These are phyloP conservation scores for Sphagnurus paluster DNA, from an alignment of 1,284 basidiomycete genomes.

Conservation along the genomic window DNA sequence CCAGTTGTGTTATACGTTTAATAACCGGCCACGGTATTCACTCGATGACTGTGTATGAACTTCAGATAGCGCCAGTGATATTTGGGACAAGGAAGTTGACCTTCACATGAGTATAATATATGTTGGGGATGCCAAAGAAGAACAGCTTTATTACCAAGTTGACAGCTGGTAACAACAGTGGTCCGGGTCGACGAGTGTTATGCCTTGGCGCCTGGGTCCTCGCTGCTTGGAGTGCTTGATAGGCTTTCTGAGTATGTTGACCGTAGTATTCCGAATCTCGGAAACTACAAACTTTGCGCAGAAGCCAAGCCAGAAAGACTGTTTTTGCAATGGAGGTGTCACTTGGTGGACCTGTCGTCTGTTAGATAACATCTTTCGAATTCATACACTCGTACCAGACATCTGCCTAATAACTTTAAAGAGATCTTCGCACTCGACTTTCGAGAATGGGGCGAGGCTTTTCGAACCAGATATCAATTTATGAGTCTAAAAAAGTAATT, in stretches of 20 bases:
- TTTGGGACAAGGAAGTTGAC: slow-evolving; percentile 11
- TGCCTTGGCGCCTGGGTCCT: slow-evolving; percentile 16
- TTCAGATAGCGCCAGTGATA: background rate
- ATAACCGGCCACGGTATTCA: slow-evolving; percentile 48
- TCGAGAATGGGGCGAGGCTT: slow-evolving; percentile 51
- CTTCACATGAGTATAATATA: slow-evolving; percentile 50
- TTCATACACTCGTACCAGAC: slow-evolving; percentile 23
- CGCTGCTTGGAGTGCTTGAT: slow-evolving; percentile 25
- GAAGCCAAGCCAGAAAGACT: slow-evolving; percentile 45
- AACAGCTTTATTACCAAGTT: slow-evolving; percentile 39
- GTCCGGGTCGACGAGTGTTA: slow-evolving; percentile 20
- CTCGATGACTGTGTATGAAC: slow-evolving; percentile 31
- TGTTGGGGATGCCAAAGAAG: slow-evolving; percentile 54
- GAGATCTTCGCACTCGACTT: slow-evolving; percentile 50
- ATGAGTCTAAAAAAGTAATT: slow-evolving; percentile 37
- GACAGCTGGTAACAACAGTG: slow-evolving; percentile 27
- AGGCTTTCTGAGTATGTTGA: slow-evolving; percentile 36
- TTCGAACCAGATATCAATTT: slow-evolving; percentile 43
- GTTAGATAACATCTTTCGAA: slow-evolving; percentile 28
- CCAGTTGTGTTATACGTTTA: slow-evolving; percentile 49
- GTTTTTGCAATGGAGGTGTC: slow-evolving; percentile 38
- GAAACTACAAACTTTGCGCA: slow-evolving; percentile 50
- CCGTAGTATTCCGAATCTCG: slow-evolving; percentile 46
- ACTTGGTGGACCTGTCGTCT: too few relatives aligned
- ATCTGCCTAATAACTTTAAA: slow-evolving; percentile 36